Base-by-base conservation (phyloP, 805 yeast species). In the Barnettozyma siamensis region DNA sequence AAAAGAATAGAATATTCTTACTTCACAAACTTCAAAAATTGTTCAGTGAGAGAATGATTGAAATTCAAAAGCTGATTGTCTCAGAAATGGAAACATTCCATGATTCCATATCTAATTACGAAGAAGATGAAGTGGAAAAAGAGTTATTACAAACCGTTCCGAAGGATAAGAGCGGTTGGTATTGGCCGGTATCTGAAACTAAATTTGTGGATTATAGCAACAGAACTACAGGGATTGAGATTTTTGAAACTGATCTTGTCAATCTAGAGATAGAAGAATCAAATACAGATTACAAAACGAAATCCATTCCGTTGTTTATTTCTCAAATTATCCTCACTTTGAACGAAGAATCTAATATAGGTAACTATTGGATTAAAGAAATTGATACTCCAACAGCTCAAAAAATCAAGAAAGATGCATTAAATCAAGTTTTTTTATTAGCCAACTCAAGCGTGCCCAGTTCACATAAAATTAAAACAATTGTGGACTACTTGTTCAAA, bases 241-340 rank as follows among this genome's bases (percentile, higher is more conserved):
- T 55, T 7, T 39, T 55, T 17, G 58, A 51, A n/a, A 43, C 45
- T 15, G 60, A 58, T 33, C 35, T 59, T 10, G 43, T 50, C 7
- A 53, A 44, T 15, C 52, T 48, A n/a, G 13, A 29, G 1, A 7
- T 36, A 1, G 50, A 48, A 30, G 29, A 30, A 2, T 8, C 16
- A 2, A 47, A 47, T 16, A 20, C 33, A 6, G 45, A 50, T 6
- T 8, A 33, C 9, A 45, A 44, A 13, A 37, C 46, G 0, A 48
- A 37, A 28, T 47, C 53, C 3, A 35, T 45, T 8, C 58, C 61
- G 3, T 39, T 57, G 2, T 48, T 54, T 15, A 18, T 55, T 11
- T 33, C 38, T 23, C 11, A 24, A 4, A 27, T 48, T 3, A 10
- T 55, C 5, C 15, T 21, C 1, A 33, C 35, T 12, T 23, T 56